phyloP scores from a whole-genome alignment of 2,329 filamentous ascomycete species.

The Xylariaceae sp. region DNA sequence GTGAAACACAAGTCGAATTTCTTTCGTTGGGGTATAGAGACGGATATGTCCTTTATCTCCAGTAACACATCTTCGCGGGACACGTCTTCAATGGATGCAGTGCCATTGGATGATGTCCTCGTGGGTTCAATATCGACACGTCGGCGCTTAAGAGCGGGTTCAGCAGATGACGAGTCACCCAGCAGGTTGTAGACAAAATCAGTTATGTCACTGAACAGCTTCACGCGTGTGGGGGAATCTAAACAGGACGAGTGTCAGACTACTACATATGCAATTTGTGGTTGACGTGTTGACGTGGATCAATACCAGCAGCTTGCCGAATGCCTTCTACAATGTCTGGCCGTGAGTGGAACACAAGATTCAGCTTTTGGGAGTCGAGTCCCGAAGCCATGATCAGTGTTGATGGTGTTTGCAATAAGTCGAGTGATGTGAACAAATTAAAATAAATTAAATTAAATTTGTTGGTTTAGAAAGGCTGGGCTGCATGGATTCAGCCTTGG shows the following conservation, averaged over 20 bases:
- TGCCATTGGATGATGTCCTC: conserved; percentile 20
- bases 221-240: conserved; percentile 49
- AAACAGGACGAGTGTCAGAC: conserved; percentile 9
- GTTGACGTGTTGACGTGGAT: too few relatives aligned
- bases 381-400: conserved; percentile 36
- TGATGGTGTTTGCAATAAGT: too few relatives aligned
- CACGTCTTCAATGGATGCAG: conserved; percentile 35
- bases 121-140: conserved; percentile 44
- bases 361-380: conserved; percentile 49
- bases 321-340: conserved; percentile 55
- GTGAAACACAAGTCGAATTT: conserved; percentile 65
- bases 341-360: conserved; percentile 50
- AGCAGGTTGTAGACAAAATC: conserved; percentile 46
- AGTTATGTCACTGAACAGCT: conserved; percentile 56
- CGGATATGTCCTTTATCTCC: conserved; percentile 62
- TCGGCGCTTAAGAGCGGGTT: conserved; percentile 50
- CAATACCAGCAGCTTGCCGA: conserved; percentile 47
- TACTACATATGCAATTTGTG: too few relatives aligned
- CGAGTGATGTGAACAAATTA: conserved; percentile 2
- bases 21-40: conserved; percentile 65
- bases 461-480: conserved; percentile 1
- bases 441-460: background rate
- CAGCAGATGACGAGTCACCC: conserved; percentile 25
- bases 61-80: conserved; percentile 51
- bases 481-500: conserved; percentile 14